phyloP scores from a whole-genome alignment of 768 basidiomycete species.

The Tulasnella sp. region DNA sequence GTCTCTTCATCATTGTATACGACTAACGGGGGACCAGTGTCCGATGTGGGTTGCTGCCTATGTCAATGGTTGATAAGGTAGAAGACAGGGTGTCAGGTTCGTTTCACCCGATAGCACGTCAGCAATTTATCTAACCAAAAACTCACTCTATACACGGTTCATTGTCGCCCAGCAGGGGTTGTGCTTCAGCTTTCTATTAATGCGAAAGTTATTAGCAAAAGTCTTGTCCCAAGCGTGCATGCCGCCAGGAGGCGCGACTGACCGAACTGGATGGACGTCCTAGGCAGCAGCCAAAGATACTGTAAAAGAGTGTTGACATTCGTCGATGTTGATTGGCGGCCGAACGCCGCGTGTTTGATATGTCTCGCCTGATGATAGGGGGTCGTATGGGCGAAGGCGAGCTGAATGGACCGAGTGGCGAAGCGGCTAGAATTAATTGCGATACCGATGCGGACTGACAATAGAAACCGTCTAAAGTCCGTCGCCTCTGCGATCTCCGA shows the following conservation, averaged over 20 bases:
- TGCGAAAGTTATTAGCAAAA: neutral
- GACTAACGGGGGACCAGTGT: neutral
- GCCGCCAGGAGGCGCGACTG: neutral
- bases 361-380: neutral
- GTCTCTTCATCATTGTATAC: neutral
- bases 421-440: neutral
- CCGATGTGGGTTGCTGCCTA: neutral
- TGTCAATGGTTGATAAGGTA: neutral
- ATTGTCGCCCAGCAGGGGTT: neutral
- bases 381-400: neutral
- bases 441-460: no score
- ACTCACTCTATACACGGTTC: neutral
- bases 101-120: neutral
- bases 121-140: no score
- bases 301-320: neutral
- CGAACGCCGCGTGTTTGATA: neutral
- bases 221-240: neutral
- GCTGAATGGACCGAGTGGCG: neutral
- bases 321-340: neutral
- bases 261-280: neutral
- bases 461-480: no score
- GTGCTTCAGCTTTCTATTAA: neutral
- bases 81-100: neutral
- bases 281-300: neutral
- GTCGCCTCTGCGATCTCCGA: no score